These are phyloP conservation scores for Penicillium sp. DNA, from an alignment of 2,329 filamentous ascomycete species.

Conservation along the genomic window DNA sequence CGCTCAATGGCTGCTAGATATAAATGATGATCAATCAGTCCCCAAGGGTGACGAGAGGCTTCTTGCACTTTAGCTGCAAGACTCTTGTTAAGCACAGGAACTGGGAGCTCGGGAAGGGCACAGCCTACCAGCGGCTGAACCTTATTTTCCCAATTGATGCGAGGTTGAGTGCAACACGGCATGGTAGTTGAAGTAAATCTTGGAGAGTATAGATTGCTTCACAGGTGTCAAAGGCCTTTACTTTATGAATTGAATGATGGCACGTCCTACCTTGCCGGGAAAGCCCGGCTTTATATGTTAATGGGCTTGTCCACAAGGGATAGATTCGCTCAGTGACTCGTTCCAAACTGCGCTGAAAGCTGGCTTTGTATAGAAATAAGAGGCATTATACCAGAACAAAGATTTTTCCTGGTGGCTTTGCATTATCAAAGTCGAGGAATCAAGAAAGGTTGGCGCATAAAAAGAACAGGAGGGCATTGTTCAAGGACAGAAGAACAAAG, in stretches of 20 bases:
- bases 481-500: neutral
- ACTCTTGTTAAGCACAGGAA: neutral
- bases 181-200: neutral
- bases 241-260: neutral
- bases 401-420: neutral
- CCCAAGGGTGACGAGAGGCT: slow-evolving; percentile 27
- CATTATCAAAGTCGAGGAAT: neutral
- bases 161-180: neutral
- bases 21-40: slow-evolving; percentile 34
- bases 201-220: neutral
- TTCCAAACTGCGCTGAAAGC: neutral
- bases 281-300: neutral
- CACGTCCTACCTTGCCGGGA: neutral
- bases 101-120: neutral
- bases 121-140: neutral
- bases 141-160: slow-evolving; percentile 5
- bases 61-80: neutral
- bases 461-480: neutral
- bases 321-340: neutral
- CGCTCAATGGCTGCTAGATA: slow-evolving; percentile 30
- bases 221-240: neutral
- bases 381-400: neutral
- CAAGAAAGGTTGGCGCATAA: neutral
- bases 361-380: neutral
- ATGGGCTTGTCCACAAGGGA: neutral